Evolutionary conservation across 306 rosid species (phyloP).

Genomic region (Prosopis cineraria): DNA sequence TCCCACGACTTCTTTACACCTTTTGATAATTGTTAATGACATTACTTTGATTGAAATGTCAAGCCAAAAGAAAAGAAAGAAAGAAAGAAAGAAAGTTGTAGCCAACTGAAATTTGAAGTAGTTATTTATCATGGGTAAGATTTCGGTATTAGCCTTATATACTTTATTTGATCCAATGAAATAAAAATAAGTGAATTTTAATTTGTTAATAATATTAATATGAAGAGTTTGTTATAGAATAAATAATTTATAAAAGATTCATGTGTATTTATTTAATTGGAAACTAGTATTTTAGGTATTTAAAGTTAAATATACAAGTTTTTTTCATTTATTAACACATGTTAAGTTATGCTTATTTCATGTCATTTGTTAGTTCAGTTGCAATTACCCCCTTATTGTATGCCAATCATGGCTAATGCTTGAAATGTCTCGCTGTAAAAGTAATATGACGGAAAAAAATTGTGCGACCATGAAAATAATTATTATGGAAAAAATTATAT

Average conservation of each 20-base stretch:
- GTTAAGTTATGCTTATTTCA: not conserved
- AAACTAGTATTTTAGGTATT: too few species aligned
- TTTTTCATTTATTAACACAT: not conserved
- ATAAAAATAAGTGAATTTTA: too few species aligned
- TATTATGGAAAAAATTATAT: too few species aligned
- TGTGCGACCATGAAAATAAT: not conserved
- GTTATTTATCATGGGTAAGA: too few species aligned
- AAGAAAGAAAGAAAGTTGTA: not conserved
- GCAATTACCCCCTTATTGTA: not conserved
- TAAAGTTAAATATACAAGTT: too few species aligned
- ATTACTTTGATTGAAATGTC: not conserved
- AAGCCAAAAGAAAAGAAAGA: not conserved
- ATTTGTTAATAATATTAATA: too few species aligned
- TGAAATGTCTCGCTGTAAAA: not conserved
- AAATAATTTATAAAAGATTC: too few species aligned
- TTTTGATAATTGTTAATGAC: not conserved
- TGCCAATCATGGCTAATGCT: not conserved
- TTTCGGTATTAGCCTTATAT: too few species aligned
- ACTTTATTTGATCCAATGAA: too few species aligned
- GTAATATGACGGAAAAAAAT: too few species aligned
- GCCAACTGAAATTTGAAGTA: not conserved
- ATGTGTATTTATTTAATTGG: too few species aligned
- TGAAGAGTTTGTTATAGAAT: too few species aligned
- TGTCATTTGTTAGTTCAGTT: not conserved
- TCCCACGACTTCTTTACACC: not conserved